These are phyloP conservation scores for Geosiphon pyriformis DNA, from an alignment of 192 early-diverging fungal genomes.

Conservation along the genomic window DNA sequence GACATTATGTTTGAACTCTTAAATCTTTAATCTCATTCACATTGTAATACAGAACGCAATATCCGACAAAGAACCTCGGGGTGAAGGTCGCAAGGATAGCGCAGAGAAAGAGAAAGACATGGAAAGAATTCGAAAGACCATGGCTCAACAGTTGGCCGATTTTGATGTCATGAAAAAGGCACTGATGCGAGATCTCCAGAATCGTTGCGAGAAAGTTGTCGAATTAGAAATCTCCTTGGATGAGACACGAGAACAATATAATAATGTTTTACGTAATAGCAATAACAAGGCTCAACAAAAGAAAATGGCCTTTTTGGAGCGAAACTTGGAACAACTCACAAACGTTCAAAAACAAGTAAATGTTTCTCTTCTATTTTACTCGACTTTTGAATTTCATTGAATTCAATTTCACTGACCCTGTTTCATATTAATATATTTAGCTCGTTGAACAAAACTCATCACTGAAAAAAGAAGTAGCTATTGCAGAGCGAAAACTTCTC, in stretches of 20 bases:
- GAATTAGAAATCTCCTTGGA: constrained; percentile 97
- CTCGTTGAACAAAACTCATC: constrained; percentile 95
- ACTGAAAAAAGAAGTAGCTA: constrained; percentile 89
- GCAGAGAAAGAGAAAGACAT: constrained; percentile 69
- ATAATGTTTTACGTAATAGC: constrained; percentile 75
- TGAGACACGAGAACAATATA: constrained; percentile 92
- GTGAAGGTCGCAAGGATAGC: constrained; percentile 35
- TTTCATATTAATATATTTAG: too few species aligned
- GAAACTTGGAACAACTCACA: constrained; percentile 95
- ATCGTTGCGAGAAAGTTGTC: constrained; percentile 96
- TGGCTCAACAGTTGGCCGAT: constrained; percentile 80
- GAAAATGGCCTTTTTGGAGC: constrained; percentile 97
- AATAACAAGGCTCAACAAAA: constrained; percentile 85
- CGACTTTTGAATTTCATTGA: too few species aligned
- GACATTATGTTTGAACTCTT: not conserved
- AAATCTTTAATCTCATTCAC: constrained; percentile 23
- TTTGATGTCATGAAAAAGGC: constrained; percentile 99
- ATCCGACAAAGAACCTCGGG: not conserved
- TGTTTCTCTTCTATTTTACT: not conserved
- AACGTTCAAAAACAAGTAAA: constrained; percentile 82
- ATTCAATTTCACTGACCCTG: too few species aligned
- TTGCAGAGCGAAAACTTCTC: constrained; percentile 86
- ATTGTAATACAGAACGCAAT: constrained; percentile 9
- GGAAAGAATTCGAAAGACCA: constrained; percentile 70
- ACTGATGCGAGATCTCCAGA: constrained; percentile 95